Evolutionary conservation across 2,329 filamentous ascomycete species (phyloP), one percentile per base, ranked within the genome.

Genomic region (Cladosporium sphaerospermum): DNA sequence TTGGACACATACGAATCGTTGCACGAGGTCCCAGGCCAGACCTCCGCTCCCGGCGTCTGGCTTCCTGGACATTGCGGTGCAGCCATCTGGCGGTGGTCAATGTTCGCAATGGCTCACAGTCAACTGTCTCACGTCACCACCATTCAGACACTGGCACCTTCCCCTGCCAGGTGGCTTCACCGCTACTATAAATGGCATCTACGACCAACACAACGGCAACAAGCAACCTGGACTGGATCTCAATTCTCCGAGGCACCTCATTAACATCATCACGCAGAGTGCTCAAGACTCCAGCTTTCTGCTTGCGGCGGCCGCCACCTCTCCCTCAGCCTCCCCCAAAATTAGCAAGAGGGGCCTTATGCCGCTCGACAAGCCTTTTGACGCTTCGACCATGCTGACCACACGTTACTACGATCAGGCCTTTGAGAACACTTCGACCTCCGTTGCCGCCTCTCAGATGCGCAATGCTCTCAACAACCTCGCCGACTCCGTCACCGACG

Each of bases 391-490:
- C 28, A 56, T 47, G 53, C 59, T 61, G 43, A 61, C 56, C 31
- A 34, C 40, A 44, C 11, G 23, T 37, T 47, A 44, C 41, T 46
- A 52, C 39, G 47, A 55, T 43, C 72, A 97, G 93, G 93, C 93
- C 58, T 99, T 99, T 37, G 93, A 99, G 77, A 97, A 97, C 83
- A 95, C 93, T 64, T 96, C 92, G 53, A 99, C 93, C 69, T 96
- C 89, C 66, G 92, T 99, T 61, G 93, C 93, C 57, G 93, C 93
- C 53, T 95, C 91, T 56, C 93, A 99, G 36, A 99, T 99, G 93
- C 90, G 93, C 75, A 99, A 99, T 81, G 82, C 89, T 57, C 81
- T 99, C 71, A 99, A 96, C 72, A 85, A 86, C 72, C 86, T 99
- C 59, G 82, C 88, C 64, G 93, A 99, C 76, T 88, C 86, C 9